Conservation (phyloP, 1,139 yeast genomes). For the Yamadazyma trypodendri region DNA sequence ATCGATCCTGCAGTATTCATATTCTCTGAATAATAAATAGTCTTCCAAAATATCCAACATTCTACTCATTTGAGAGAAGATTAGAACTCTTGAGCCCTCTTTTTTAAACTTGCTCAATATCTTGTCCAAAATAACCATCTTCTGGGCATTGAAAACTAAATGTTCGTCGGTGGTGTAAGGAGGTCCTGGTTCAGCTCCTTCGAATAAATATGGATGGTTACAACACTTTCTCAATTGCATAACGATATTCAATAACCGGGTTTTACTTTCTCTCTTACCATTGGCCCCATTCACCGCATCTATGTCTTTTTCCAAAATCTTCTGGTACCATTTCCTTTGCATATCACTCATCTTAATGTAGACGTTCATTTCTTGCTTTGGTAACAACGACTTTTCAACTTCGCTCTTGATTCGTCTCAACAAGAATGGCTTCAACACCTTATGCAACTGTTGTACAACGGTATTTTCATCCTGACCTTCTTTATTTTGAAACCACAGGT, state of each 20-base stretch:
- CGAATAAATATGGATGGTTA: slow-evolving; percentile 79
- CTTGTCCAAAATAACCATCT: slow-evolving; percentile 70
- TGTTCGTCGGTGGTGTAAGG: slow-evolving; percentile 84
- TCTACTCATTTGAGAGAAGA: slow-evolving; percentile 82
- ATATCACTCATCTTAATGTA: slow-evolving; percentile 74
- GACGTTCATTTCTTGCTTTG: slow-evolving; percentile 70
- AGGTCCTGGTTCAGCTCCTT: slow-evolving; percentile 88
- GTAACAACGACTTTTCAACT: slow-evolving; percentile 73
- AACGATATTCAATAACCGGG: slow-evolving; percentile 71
- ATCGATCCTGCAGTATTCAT: slow-evolving; percentile 72
- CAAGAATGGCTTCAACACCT: slow-evolving; percentile 76
- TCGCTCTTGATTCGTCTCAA: slow-evolving; percentile 75
- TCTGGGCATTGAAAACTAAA: slow-evolving; percentile 68
- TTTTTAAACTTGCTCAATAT: slow-evolving; percentile 58
- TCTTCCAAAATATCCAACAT: slow-evolving; percentile 78
- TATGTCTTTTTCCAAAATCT: slow-evolving; percentile 72
- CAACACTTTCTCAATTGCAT: slow-evolving; percentile 85
- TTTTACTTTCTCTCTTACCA: slow-evolving; percentile 72
- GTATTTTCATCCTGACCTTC: slow-evolving; percentile 39
- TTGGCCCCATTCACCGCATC: slow-evolving; percentile 83
- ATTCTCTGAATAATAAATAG: slow-evolving; percentile 67
- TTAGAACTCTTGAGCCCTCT: slow-evolving; percentile 74
- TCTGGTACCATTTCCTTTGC: slow-evolving; percentile 77
- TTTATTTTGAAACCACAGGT: slow-evolving; percentile 60
- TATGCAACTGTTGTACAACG: slow-evolving; percentile 83